A percentile compares a stretch with the other conserved stretches of the same genome.
phyloP scores from a whole-genome alignment of 768 basidiomycete species.

The Mycena galericulata region DNA sequence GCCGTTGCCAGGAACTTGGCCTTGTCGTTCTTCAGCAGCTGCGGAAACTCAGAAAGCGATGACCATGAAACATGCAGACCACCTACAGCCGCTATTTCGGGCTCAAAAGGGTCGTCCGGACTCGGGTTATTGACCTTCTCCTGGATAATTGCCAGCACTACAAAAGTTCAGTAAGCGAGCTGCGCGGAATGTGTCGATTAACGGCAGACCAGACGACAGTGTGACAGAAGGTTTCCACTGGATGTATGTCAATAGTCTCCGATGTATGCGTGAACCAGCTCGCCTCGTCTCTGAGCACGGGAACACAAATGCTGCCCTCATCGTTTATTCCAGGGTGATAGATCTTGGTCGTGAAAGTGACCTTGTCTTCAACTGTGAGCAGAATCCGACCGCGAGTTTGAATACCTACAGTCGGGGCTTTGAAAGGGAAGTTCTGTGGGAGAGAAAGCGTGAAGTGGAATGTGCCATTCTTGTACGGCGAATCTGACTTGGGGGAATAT shows the following conservation, averaged over 20 bases:
- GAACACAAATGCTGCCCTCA: constrained; percentile 87
- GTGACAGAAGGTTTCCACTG: constrained; percentile 91
- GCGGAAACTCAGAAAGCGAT: constrained; percentile 20
- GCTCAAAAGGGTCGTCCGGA: constrained; percentile 89
- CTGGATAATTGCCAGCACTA: constrained; percentile 81
- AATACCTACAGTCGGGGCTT: constrained; percentile 76
- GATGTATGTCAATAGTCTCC: constrained; percentile 2
- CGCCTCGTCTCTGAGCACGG: constrained; percentile 87
- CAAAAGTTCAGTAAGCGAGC: constrained; percentile 21
- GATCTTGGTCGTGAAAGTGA: constrained; percentile 86
- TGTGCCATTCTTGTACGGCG: constrained; percentile 86
- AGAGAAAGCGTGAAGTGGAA: constrained; percentile 81
- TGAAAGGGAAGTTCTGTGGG: constrained; percentile 89
- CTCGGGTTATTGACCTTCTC: constrained; percentile 92
- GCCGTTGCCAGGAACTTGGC: constrained; percentile 79
- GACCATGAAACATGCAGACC: constrained; percentile 1
- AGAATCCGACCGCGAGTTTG: background rate
- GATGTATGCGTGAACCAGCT: constrained; percentile 38
- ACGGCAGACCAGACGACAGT: constrained; percentile 67
- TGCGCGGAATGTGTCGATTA: background rate
- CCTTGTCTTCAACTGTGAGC: constrained; percentile 55
- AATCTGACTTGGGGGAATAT: constrained; percentile 64
- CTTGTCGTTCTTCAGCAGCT: constrained; percentile 85
- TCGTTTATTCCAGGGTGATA: constrained; percentile 94
- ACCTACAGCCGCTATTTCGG: constrained; percentile 85